Evolutionary conservation across 768 basidiomycete species (phyloP), one percentile per base, ranked within the genome.

Genomic region (Rubroboletus satanas): DNA sequence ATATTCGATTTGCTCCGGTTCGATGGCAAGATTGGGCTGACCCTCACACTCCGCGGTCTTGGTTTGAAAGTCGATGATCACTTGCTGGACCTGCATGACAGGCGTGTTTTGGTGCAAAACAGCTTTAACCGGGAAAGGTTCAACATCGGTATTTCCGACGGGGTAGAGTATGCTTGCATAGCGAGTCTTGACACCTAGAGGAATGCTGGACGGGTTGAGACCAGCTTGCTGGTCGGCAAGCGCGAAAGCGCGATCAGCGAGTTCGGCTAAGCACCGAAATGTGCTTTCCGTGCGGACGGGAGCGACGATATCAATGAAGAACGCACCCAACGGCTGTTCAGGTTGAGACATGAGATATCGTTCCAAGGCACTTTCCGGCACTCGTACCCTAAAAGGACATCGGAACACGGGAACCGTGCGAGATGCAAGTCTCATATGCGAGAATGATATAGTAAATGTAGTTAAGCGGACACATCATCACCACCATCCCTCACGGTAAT

Each of bases 401-500:
- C 14, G 12, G 45, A 49, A 8, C 26, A 41, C 36, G 35, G 38
- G 23, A 47, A 5, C 42, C 7, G 10, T 7, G 7, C n/a, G n/a
- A 49, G 48, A 43, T 5, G 26, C 26, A 5, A 3, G 26, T 26
- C 26, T 3, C 21, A 21, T 21, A 5, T 26, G 26, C n/a, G 12
- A 49, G 48, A 43, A 29, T 45, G 4, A 12, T 33, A 33, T 15
- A 4, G 32, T 6, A 18, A 11, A 33, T 31, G 52, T 48, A 31
- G 38, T 45, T 31, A 54, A 39, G 9, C n/a, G 31, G 35, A 14
- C 21, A 31, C 10, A 3, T 65, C 61, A 12, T 66, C 69, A 4
- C 70, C 71, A n/a, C 70, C 70, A 14, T 75, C 72, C 42, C 33
- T 59, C 31, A 70, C 66, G n/a, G 60, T 43, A 15, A 70, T 69